Evolutionary conservation across 441 rosid genomes (phyloP).

Genomic region (Syzygium syzygioides): DNA sequence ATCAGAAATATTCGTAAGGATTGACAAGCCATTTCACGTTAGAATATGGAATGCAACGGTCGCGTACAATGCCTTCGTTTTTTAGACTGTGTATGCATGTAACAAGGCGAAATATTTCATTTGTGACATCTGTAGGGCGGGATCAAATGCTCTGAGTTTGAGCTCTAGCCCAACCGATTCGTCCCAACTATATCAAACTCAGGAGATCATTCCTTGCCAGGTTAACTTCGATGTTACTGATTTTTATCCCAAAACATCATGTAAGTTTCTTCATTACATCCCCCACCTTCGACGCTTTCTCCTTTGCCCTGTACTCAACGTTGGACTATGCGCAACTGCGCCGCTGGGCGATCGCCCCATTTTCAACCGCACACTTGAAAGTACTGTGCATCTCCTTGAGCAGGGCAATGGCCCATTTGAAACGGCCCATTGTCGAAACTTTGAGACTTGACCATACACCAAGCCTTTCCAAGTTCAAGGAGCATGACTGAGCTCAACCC

Average conservation of each 20-base stretch:
- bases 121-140: background rate
- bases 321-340: background rate
- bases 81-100: background rate
- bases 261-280: background rate
- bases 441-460: background rate
- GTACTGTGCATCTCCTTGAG: background rate
- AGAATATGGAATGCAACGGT: background rate
- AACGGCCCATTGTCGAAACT: background rate
- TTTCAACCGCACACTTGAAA: background rate
- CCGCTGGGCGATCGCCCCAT: background rate
- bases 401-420: background rate
- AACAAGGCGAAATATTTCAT: background rate
- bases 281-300: background rate
- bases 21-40: background rate
- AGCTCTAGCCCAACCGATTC: background rate
- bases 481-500: background rate
- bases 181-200: background rate
- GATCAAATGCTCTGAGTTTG: background rate
- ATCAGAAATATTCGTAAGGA: background rate
- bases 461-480: background rate
- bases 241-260: background rate
- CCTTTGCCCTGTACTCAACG: background rate
- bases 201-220: background rate
- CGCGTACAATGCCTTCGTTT: background rate
- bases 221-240: background rate